Evolutionary conservation across 805 yeast species (phyloP).

Genomic region (Ogataea methanolica): DNA sequence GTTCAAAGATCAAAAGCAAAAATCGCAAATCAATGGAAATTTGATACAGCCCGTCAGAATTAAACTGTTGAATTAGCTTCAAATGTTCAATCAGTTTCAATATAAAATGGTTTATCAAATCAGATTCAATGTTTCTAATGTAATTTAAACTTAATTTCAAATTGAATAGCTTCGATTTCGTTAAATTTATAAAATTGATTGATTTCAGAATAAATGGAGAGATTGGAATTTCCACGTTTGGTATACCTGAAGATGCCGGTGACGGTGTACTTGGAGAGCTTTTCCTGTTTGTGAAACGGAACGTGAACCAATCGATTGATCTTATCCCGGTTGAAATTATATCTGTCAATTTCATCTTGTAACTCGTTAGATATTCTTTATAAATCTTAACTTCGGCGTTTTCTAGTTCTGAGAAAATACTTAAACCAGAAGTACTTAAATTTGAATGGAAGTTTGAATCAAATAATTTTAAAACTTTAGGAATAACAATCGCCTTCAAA

Average conservation of each 20-base stretch:
- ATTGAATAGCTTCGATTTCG: conserved; percentile 22
- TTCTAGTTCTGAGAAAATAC: conserved; percentile 40
- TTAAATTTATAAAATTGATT: conserved; percentile 21
- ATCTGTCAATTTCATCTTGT: conserved; percentile 37
- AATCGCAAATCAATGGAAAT: conserved; percentile 22
- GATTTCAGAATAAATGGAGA: conserved; percentile 20
- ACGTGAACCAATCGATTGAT: conserved; percentile 38
- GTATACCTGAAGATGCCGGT: neutral
- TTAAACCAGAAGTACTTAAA: conserved; percentile 37
- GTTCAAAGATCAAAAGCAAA: conserved; percentile 16
- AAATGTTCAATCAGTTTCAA: conserved; percentile 19
- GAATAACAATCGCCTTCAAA: conserved; percentile 42
- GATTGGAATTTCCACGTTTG: conserved; percentile 8
- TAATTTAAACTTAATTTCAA: conserved; percentile 17
- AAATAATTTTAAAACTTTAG: conserved; percentile 43
- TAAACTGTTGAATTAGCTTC: conserved; percentile 20
- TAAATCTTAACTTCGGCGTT: conserved; percentile 51
- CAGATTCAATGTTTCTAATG: conserved; percentile 18
- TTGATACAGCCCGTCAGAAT: conserved; percentile 20
- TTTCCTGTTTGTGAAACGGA: neutral
- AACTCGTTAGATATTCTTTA: conserved; percentile 46
- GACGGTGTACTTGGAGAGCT: too few species aligned
- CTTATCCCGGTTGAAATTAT: conserved; percentile 38
- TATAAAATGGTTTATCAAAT: conserved; percentile 18
- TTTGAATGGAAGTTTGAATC: conserved; percentile 47